Base-by-base conservation (phyloP, 139 green algal species). In the Dunaliella sp. region DNA sequence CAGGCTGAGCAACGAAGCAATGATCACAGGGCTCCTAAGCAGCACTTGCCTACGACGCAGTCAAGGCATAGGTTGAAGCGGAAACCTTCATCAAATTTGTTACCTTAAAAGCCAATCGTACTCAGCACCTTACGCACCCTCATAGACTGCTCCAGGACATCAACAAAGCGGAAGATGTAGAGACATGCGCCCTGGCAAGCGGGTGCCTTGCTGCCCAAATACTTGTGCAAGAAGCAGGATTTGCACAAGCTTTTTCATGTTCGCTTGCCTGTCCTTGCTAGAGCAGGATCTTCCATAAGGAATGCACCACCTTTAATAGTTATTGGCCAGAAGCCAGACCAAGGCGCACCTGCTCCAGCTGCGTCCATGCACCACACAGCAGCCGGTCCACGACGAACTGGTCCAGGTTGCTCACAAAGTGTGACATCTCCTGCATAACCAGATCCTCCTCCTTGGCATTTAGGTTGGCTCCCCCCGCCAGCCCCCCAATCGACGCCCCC, bases 401-500 rank as follows among this genome's bases (percentile, higher is more conserved):
- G 59, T 89, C 81, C 82, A 89, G 86, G 82, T 89, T 86, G 75
- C 75, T 86, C 36, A 90, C 83, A 87, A 90, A 87, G 37, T 90
- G 83, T 0, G 85, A n/a, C 87, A 90, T 90, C 83, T 90, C 83
- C 32, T 85, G 78, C 79, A 86, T 77, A 31, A 73, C 77, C 73
- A 78, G 16, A 32, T 80, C 37, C 80, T 88, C 80, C 80, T 85
- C 36, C 72, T 48, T 26, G 30, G 16, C 37, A 38, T 82, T 33
- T 31, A 82, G 77, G 31, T 65, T 34, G 74, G 74, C 30, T 34
- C 3, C 74, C 31, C 74, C 74, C 3, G 30, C 74, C 30, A 36
- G 3, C 12, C 74, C 74, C 74, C 74, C 74, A 16, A 33, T 22
- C 12, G 74, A 34, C 12, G 31, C 74, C 30, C 74, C 74, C 74